Evolutionary conservation across 225 moss, liverwort and hornwort genomes (phyloP), one percentile per base, ranked within the genome.

Genomic region (Straminergon stramineum): DNA sequence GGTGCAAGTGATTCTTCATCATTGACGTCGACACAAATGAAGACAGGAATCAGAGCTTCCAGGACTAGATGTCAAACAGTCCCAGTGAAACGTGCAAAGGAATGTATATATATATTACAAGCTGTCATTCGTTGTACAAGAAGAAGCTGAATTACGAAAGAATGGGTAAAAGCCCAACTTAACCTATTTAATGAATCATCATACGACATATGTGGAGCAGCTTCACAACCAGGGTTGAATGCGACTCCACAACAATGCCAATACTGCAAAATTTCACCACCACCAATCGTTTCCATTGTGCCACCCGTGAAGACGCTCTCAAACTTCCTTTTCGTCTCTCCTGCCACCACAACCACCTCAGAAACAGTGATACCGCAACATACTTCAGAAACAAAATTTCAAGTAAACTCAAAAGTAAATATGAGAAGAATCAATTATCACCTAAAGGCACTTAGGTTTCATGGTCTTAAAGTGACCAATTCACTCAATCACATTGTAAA

Each of bases 211-310:
- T 98, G 98, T 58, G 98, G 97, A 51, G 97, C 93, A n/a, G 94
- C 95, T 93, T 98, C 96, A 89, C 97, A 98, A 34, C 98, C 98
- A 6, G 90, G 87, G 94, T 96, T 95, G 73, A 95, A 95, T 12
- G 94, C 95, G 75, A 93, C 95, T 41, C 97, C 98, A 87, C 98
- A 98, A 86, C 98, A 98, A 90, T 98, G 98, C 98, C 98, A 98
- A 45, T 98, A 98, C 65, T 95, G 91, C 39, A 87, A 69, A 15
- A 98, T 96, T 64, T 96, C 92, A 35, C 98, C 98, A 32, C 96
- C 96, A 10, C 96, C 98, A 63, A 92, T 74, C 4, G 98, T 98
- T 12, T 95, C 92, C 98, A 98, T 93, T 5, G 98, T 98, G 17
- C 98, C 98, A 16, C 98, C 98, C 23, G 93, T 92, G 89, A 96